Percentiles rank a stretch among this genome's conserved stretches.
Conservation (phyloP, 768 basidiomycete genomes). For the Suillus decipiens region DNA sequence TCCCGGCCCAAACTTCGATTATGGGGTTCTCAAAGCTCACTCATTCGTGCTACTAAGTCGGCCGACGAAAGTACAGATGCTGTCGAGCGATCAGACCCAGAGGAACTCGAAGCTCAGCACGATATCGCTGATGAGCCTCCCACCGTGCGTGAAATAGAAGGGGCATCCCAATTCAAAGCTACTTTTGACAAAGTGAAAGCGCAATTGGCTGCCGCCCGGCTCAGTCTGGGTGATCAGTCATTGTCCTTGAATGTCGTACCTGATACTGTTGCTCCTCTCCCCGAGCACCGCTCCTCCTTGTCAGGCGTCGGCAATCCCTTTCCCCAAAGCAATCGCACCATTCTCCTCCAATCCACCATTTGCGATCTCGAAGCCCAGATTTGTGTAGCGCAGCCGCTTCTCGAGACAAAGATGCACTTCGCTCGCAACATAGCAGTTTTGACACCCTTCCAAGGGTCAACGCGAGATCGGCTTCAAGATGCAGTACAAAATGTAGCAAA, state of each 20-base stretch:
- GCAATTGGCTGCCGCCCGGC: constrained; percentile 62
- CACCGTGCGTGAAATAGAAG: constrained; percentile 56
- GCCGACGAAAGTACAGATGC: constrained; percentile 36
- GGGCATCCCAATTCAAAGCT: constrained; percentile 70
- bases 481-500: constrained; percentile 65
- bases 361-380: constrained; percentile 64
- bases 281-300: constrained; percentile 12
- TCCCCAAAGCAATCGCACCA: constrained; percentile 52
- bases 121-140: constrained; percentile 46
- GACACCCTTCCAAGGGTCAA: constrained; percentile 84
- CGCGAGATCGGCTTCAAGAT: constrained; percentile 71
- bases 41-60: constrained; percentile 40
- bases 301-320: constrained; percentile 26
- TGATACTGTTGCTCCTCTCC: background rate
- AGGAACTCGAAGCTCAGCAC: constrained; percentile 10
- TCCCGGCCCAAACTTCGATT: constrained; percentile 27
- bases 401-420: constrained; percentile 69
- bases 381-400: constrained; percentile 50
- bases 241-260: background rate
- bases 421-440: constrained; percentile 82
- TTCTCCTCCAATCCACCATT: constrained; percentile 62
- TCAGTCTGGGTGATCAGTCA: constrained; percentile 32
- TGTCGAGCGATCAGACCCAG: constrained; percentile 27
- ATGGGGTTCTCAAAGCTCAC: constrained; percentile 40
- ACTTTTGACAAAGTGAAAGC: constrained; percentile 89